phyloP scores from a whole-genome alignment of 2,329 filamentous ascomycete genomes.

The Fusarium sp. region DNA sequence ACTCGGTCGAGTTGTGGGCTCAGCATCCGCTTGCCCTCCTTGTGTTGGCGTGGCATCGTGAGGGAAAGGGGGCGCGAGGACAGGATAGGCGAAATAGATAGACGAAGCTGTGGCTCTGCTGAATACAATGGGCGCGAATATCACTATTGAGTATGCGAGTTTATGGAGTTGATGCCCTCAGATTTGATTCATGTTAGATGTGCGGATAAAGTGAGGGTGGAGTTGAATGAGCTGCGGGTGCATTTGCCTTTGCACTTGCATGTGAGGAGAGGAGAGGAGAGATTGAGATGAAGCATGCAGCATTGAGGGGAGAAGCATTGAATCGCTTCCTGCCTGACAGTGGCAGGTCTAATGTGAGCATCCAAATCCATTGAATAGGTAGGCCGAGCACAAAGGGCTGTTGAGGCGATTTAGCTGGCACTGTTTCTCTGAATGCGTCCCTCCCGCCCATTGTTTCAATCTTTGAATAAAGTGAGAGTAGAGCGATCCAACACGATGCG shows the following conservation, averaged over 20 bases:
- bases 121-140: slow-evolving; percentile 2
- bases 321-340: slow-evolving; percentile 7
- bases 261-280: no score
- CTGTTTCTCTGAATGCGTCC: no score
- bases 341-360: background rate
- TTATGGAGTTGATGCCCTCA: background rate
- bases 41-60: slow-evolving; percentile 18
- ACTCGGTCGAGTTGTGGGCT: slow-evolving; percentile 24
- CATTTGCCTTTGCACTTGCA: no score
- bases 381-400: no score
- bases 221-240: background rate
- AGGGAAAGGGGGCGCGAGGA: background rate
- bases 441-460: no score
- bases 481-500: no score
- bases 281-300: slow-evolving; percentile 1
- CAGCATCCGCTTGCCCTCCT: slow-evolving; percentile 27
- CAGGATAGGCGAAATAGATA: background rate
- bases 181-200: background rate
- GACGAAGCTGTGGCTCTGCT: background rate
- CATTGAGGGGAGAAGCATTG: background rate
- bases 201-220: slow-evolving; percentile 2
- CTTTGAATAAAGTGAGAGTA: no score
- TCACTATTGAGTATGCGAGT: slow-evolving; percentile 6
- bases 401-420: no score
- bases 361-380: background rate